phyloP scores from a whole-genome alignment of 176 grass and related monocot species.

The Thinopyrum elongatum region DNA sequence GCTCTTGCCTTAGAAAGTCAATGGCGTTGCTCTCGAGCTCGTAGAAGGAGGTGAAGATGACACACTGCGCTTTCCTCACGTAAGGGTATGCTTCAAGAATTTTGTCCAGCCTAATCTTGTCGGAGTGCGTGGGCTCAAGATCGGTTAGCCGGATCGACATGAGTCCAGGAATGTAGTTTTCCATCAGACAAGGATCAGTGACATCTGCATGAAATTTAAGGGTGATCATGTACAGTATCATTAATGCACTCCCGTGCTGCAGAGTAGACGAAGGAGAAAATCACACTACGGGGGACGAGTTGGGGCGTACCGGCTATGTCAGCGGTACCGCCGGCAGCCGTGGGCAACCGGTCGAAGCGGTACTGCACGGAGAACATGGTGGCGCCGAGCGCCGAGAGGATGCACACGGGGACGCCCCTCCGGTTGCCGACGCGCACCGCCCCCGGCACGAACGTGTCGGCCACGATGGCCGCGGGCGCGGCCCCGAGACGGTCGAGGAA shows the following conservation, averaged over 20 bases:
- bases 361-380: conserved; percentile 31
- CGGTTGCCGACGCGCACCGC: conserved; percentile 32
- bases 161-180: conserved; percentile 36
- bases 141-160: conserved; percentile 19
- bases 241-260: background rate
- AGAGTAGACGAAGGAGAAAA: conserved; percentile 13
- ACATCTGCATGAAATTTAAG: conserved; percentile 20
- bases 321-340: background rate
- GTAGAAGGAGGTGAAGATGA: conserved; percentile 55
- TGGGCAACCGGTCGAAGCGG: conserved; percentile 31
- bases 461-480: conserved; percentile 14
- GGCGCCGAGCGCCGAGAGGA: conserved; percentile 35
- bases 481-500: conserved; percentile 32
- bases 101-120: background rate
- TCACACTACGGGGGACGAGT: background rate
- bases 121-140: background rate
- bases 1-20: conserved; percentile 1
- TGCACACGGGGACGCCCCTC: conserved; percentile 28
- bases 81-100: conserved; percentile 18
- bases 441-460: conserved; percentile 38
- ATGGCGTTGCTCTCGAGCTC: conserved; percentile 34
- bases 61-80: conserved; percentile 39
- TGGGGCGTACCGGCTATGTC: background rate
- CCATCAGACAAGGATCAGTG: conserved; percentile 35
- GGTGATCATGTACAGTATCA: background rate